Evolutionary conservation across 768 basidiomycete genomes (phyloP).

Genomic region (Porpolomopsis calyptriformis): DNA sequence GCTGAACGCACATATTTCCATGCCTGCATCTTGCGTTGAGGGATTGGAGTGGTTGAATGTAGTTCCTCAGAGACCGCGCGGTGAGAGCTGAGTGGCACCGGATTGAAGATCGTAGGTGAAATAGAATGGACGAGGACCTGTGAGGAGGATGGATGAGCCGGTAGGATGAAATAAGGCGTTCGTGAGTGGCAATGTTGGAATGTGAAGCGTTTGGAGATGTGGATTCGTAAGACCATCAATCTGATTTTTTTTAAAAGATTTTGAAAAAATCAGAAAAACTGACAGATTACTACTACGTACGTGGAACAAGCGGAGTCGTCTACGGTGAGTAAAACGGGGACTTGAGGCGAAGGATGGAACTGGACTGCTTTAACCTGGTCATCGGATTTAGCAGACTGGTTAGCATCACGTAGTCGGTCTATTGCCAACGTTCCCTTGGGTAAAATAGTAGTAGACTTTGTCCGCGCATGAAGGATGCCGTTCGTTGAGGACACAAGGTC

Average conservation of each 20-base stretch:
- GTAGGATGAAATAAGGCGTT: conserved; percentile 77
- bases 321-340: conserved; percentile 76
- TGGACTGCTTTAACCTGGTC: conserved; percentile 70
- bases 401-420: conserved; percentile 83
- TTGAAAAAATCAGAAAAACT: conserved; percentile 1
- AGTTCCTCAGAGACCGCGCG: conserved; percentile 67
- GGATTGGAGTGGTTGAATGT: conserved; percentile 38
- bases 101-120: conserved; percentile 88
- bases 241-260: conserved; percentile 35
- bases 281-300: conserved; percentile 42
- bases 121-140: conserved; percentile 83
- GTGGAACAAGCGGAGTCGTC: conserved; percentile 85
- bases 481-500: conserved; percentile 50
- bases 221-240: conserved; percentile 92
- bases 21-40: conserved; percentile 33
- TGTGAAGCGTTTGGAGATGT: conserved; percentile 81
- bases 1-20: conserved; percentile 66
- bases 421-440: conserved; percentile 59
- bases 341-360: conserved; percentile 79
- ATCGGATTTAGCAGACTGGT: conserved; percentile 58
- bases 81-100: conserved; percentile 42
- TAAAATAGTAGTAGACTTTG: conserved; percentile 27
- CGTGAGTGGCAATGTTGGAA: conserved; percentile 76
- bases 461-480: conserved; percentile 40
- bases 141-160: conserved; percentile 74